Evolutionary conservation across 1,284 basidiomycete genomes (phyloP), one percentile per base, ranked within the genome.

Genomic region (Agaricales sp.): DNA sequence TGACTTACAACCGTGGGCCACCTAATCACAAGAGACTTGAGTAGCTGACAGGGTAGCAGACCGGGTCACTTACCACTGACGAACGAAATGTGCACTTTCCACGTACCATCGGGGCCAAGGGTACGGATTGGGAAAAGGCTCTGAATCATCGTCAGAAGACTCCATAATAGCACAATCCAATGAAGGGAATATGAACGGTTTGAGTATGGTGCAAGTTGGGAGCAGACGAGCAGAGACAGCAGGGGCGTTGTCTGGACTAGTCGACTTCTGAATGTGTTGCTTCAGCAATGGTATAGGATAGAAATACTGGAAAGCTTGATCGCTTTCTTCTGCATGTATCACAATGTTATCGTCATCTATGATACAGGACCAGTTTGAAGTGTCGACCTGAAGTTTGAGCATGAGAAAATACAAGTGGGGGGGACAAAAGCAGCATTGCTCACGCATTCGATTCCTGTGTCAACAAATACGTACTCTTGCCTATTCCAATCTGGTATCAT

Each of bases 351-450:
- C 65, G 30, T 73, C 62, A 55, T 71, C 64, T 13, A 85, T 63
- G 43, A 85, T 83, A 57, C 82, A 86, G 23, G 82, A 84, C 83
- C 83, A 86, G 52, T 85, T 84, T 11, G 80, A 79, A 18, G 78
- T 77, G 56, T 71, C 66, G 13, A 73, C 69, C 79, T 79, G 54
- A 52, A 41, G 45, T 20, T 24, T 41, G 38, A 24, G 47, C 46
- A 20, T 51, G 49, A 53, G 16, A 24, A 51, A 51, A n/a, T 49
- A 26, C 18, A 43, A 47, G 30, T 12, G 52, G 21, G n/a, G 35
- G 23, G 12, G 20, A 24, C 21, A 24, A 30, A 41, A 18, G 39
- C 39, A 41, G 11, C 6, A 18, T 52, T 6, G 76, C 80, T 65
- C 58, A 85, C 82, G 58, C 80, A 84, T 64, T 77, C 72, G 22